A percentile compares a stretch with the other conserved stretches of the same genome.
These are phyloP conservation scores for Cryptosporidium parvum DNA, from an alignment of 169 alveolate species.

Conservation along the genomic window DNA sequence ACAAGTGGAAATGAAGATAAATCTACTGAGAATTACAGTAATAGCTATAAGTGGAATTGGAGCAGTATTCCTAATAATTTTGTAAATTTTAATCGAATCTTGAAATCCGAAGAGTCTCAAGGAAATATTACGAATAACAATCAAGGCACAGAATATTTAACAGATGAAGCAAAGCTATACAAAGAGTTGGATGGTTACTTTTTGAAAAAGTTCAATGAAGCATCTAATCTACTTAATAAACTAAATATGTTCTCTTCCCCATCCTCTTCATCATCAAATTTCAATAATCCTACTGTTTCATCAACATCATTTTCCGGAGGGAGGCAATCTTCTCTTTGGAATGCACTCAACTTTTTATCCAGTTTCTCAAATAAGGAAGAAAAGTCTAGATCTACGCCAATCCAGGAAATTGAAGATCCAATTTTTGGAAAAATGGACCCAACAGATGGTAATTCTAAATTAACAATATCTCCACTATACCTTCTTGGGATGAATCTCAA, in stretches of 20 bases:
- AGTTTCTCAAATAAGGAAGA: slow-evolving; percentile 5
- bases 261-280: background rate
- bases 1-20: background rate
- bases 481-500: slow-evolving; percentile 16
- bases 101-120: background rate
- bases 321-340: slow-evolving; percentile 32
- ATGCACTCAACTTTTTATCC: slow-evolving; percentile 41
- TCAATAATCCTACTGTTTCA: background rate
- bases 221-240: slow-evolving; percentile 24
- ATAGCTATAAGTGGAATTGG: background rate
- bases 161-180: slow-evolving; percentile 30
- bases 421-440: slow-evolving; percentile 2
- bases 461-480: slow-evolving; percentile 61
- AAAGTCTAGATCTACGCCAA: background rate
- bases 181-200: slow-evolving; percentile 63
- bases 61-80: background rate
- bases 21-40: background rate
- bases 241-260: background rate
- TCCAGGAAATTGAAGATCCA: slow-evolving; percentile 19
- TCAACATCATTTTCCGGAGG: background rate
- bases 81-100: background rate
- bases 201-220: slow-evolving; percentile 46
- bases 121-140: background rate
- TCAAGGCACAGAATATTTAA: background rate
- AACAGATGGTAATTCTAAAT: background rate